Conservation (phyloP, 106 monocot genomes). For the Iris macrosiphon region DNA sequence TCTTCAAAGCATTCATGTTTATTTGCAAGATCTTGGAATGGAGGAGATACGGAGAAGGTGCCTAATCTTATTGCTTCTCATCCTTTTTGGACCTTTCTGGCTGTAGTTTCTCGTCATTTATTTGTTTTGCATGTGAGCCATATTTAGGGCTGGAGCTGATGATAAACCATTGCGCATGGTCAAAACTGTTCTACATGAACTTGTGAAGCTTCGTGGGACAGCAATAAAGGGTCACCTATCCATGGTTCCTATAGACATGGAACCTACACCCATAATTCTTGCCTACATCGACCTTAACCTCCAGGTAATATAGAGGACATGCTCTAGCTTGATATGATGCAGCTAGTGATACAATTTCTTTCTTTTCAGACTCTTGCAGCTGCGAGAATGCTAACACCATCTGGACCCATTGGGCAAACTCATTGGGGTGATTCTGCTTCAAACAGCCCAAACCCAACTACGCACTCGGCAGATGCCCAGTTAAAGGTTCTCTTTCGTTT, state of each 20-base stretch:
- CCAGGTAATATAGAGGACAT: slow-evolving; percentile 48
- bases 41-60: slow-evolving; percentile 96
- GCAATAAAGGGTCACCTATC: slow-evolving; percentile 98
- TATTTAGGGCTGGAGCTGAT: slow-evolving; percentile 90
- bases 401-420: slow-evolving; percentile 78
- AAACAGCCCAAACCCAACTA: slow-evolving; percentile 47
- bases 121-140: not conserved
- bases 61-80: not conserved
- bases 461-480: slow-evolving; percentile 95
- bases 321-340: too few relatives aligned
- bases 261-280: slow-evolving; percentile 98
- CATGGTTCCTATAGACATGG: slow-evolving; percentile 97
- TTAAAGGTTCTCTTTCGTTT: slow-evolving; percentile 62
- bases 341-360: not conserved
- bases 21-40: slow-evolving; percentile 99
- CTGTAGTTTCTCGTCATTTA: slow-evolving; percentile 2
- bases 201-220: slow-evolving; percentile 95
- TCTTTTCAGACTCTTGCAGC: slow-evolving; percentile 81
- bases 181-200: slow-evolving; percentile 98
- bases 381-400: slow-evolving; percentile 95
- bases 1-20: slow-evolving; percentile 95
- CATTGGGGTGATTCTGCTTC: slow-evolving; percentile 95
- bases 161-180: slow-evolving; percentile 98
- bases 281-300: slow-evolving; percentile 97
- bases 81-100: not conserved